phyloP scores from a whole-genome alignment of 495 filamentous ascomycete genomes.

The Neurospora sp. region DNA sequence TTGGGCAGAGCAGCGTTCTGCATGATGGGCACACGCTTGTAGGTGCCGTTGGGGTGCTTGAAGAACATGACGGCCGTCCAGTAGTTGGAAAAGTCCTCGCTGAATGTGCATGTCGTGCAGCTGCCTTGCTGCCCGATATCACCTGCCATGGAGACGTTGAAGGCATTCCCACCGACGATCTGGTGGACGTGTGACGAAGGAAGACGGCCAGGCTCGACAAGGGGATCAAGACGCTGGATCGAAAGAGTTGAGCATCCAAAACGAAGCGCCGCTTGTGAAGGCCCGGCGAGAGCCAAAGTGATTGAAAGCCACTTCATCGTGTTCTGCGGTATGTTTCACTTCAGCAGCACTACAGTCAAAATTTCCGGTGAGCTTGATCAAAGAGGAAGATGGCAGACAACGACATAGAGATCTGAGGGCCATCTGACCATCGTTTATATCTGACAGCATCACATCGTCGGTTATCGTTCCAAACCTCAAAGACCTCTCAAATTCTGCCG shows the following conservation, averaged over 20 bases:
- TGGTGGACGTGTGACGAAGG: conserved; percentile 39
- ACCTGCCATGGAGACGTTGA: conserved; percentile 37
- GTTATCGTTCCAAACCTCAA: not conserved
- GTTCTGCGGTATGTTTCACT: not conserved
- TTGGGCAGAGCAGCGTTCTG: conserved; percentile 33
- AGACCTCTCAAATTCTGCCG: not conserved
- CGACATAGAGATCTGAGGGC: not conserved
- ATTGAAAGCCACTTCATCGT: conserved; percentile 37
- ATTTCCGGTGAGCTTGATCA: not conserved
- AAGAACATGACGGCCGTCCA: conserved; percentile 45
- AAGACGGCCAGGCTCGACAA: conserved; percentile 30
- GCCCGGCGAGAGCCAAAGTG: conserved; percentile 27
- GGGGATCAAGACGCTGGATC: conserved; percentile 36
- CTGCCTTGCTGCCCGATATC: conserved; percentile 32
- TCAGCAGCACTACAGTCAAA: not conserved
- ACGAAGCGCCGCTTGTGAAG: conserved; percentile 32
- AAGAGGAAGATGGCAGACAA: not conserved
- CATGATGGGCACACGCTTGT: conserved; percentile 33
- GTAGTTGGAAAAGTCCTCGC: conserved; percentile 23
- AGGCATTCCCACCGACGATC: conserved; percentile 40
- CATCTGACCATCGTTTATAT: not conserved
- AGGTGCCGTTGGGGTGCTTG: conserved; percentile 39
- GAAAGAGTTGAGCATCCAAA: conserved; percentile 38
- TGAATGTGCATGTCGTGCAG: conserved; percentile 15
- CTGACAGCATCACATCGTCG: not conserved